A percentile compares a stretch with the other conserved stretches of the same genome.
These are phyloP conservation scores for Clonostachys byssicola DNA, from an alignment of 2,329 filamentous ascomycete species.

Conservation along the genomic window DNA sequence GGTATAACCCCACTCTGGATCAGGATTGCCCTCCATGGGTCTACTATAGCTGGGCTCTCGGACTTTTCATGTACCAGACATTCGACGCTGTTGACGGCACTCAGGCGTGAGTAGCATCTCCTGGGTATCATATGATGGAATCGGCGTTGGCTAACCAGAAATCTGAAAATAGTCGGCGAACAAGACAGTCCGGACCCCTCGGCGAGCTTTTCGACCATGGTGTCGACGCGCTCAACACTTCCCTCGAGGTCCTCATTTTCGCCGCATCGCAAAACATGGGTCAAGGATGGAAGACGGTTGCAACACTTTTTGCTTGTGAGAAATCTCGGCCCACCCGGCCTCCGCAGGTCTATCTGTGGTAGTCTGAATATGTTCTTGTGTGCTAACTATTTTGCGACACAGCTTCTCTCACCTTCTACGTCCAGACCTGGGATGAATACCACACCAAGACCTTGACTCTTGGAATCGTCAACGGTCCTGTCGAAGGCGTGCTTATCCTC, in stretches of 20 bases:
- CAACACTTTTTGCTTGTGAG: constrained; percentile 77
- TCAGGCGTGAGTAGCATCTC: constrained; percentile 66
- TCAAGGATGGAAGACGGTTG: constrained; percentile 84
- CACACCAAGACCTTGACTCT: constrained; percentile 95
- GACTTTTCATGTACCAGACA: constrained; percentile 94
- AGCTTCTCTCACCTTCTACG: constrained; percentile 93
- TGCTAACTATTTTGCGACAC: neutral
- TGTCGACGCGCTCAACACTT: constrained; percentile 94
- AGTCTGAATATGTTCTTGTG: neutral
- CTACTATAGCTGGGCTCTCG: constrained; percentile 85
- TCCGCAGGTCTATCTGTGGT: constrained; percentile 3
- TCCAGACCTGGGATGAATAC: constrained; percentile 99
- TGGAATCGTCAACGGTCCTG: constrained; percentile 87
- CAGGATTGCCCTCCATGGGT: constrained; percentile 94
- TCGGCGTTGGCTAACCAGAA: neutral
- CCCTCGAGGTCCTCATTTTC: constrained; percentile 89
- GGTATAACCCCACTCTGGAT: constrained; percentile 93
- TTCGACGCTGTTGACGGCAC: constrained; percentile 96
- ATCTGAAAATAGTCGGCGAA: constrained; percentile 60
- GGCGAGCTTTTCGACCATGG: constrained; percentile 97
- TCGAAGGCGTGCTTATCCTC: constrained; percentile 87
- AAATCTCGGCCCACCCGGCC: constrained; percentile 3
- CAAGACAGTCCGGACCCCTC: constrained; percentile 85
- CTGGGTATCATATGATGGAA: neutral
- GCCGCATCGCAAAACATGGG: constrained; percentile 90